These are phyloP conservation scores for Raddia distichophylla DNA, from an alignment of 176 grass and related monocot genomes.

Conservation along the genomic window DNA sequence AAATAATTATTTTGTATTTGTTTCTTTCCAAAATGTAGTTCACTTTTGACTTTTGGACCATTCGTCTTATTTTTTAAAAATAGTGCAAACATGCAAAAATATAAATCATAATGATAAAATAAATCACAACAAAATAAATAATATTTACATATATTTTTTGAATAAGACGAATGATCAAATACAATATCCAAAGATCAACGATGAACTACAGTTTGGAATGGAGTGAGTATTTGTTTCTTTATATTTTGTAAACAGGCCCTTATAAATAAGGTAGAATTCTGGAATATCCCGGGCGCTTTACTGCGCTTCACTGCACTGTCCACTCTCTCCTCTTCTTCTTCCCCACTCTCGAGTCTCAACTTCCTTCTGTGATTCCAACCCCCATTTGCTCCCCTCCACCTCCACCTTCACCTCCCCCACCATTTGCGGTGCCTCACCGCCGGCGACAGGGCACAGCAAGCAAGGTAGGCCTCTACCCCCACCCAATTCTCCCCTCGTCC, in stretches of 20 bases:
- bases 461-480: background rate
- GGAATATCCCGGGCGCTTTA: constrained; percentile 11
- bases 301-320: background rate
- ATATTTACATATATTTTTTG: too few species aligned
- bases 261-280: background rate
- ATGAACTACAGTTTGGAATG: too few species aligned
- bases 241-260: too few species aligned
- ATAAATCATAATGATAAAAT: too few species aligned
- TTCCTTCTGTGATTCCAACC: background rate
- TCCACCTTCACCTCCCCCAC: background rate
- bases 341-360: background rate
- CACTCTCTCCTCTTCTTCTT: constrained; percentile 10
- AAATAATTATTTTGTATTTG: background rate
- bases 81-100: too few species aligned
- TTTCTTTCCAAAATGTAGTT: too few species aligned
- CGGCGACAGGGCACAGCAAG: background rate
- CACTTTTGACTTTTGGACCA: too few species aligned
- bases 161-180: too few species aligned
- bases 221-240: background rate
- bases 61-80: too few species aligned
- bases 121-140: too few species aligned
- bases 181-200: too few species aligned
- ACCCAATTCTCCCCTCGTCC: background rate
- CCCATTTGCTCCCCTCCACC: background rate
- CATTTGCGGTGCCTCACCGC: background rate